Conservation (phyloP, 2,329 filamentous ascomycete genomes). For the Phoma sp. region DNA sequence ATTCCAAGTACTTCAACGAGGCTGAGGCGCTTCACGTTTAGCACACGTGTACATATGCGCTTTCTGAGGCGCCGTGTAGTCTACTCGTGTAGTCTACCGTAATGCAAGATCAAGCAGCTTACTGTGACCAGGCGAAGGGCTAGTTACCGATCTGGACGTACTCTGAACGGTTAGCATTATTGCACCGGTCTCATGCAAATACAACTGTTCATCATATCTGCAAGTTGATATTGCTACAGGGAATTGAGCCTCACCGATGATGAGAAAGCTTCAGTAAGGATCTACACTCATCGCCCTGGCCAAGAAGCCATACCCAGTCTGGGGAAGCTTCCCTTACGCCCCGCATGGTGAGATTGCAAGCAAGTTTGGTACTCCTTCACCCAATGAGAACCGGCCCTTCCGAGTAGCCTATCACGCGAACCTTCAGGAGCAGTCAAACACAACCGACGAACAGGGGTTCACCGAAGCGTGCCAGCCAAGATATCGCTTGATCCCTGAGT, state of each 20-base stretch:
- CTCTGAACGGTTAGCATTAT: not conserved
- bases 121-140: not conserved
- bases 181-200: not conserved
- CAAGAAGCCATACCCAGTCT: not conserved
- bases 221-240: not conserved
- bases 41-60: too few species aligned
- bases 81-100: too few species aligned
- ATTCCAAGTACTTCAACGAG: too few species aligned
- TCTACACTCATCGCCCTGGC: not conserved
- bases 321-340: not conserved
- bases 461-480: not conserved
- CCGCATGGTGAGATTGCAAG: not conserved
- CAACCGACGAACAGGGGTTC: not conserved
- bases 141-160: not conserved
- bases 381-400: not conserved
- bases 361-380: not conserved
- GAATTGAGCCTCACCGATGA: not conserved
- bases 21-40: too few species aligned
- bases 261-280: not conserved
- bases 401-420: not conserved
- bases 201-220: slow-evolving; percentile 1
- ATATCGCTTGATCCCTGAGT: not conserved
- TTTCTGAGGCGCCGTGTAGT: not conserved
- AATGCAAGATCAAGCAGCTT: too few species aligned
- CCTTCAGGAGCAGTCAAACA: not conserved